Percentiles rank a stretch among this genome's conserved stretches.
Conservation (phyloP, 768 basidiomycete genomes). For the Boletus pseudo-olivaceus region DNA sequence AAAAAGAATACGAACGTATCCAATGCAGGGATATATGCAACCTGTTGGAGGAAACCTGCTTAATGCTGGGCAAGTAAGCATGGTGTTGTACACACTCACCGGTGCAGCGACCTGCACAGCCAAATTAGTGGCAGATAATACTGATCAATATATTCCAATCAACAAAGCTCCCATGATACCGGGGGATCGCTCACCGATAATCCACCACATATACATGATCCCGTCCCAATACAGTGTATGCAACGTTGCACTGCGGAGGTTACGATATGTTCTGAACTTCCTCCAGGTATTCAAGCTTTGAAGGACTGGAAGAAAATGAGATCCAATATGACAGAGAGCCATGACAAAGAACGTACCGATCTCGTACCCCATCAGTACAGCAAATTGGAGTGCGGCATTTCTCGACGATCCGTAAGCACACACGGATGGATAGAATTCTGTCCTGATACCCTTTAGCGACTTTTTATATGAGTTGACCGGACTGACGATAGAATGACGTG, state of each 20-base stretch:
- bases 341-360: constrained; percentile 12
- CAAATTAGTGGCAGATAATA: constrained; percentile 14
- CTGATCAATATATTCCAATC: constrained; percentile 4
- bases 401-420: constrained; percentile 19
- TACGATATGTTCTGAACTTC: constrained; percentile 23
- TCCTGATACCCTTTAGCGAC: neutral
- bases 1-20: constrained; percentile 20
- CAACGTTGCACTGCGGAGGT: constrained; percentile 11
- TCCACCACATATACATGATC: constrained; percentile 24
- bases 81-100: constrained; percentile 5
- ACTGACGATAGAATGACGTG: constrained; percentile 21
- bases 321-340: neutral
- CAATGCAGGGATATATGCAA: constrained; percentile 12
- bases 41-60: constrained; percentile 1
- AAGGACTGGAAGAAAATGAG: constrained; percentile 16
- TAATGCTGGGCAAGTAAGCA: neutral
- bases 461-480: neutral
- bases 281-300: constrained; percentile 24
- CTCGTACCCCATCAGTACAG: constrained; percentile 19
- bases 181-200: constrained; percentile 13
- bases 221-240: constrained; percentile 28
- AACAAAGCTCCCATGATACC: neutral
- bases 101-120: constrained; percentile 16
- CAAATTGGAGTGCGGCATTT: constrained; percentile 9
- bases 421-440: constrained; percentile 20